These are phyloP conservation scores for Colletotrichum lupini DNA, from an alignment of 2,329 filamentous ascomycete genomes.

Conservation along the genomic window DNA sequence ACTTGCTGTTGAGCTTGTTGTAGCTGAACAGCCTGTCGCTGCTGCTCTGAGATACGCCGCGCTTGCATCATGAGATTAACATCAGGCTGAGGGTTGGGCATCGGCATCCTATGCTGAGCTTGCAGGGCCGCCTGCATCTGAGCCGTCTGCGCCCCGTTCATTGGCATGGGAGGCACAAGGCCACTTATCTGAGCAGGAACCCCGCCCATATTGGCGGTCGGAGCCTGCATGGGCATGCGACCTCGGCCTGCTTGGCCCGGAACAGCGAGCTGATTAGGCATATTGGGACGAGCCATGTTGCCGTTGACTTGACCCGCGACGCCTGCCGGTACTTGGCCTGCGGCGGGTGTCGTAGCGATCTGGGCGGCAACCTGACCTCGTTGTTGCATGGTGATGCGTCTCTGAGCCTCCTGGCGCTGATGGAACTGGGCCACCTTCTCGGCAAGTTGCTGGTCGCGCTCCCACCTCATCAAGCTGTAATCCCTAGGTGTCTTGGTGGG, in stretches of 20 bases:
- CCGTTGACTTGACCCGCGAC: constrained; percentile 38
- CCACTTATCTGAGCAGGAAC: constrained; percentile 62
- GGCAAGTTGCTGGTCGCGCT: constrained; percentile 78
- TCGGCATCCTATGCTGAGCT: constrained; percentile 69
- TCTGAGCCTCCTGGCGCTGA: constrained; percentile 69
- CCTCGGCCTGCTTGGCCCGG: constrained; percentile 57
- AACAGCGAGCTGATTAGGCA: constrained; percentile 57
- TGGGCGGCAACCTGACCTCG: constrained; percentile 56
- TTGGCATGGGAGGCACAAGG: constrained; percentile 65
- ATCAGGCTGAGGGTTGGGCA: constrained; percentile 60
- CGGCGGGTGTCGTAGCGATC: constrained; percentile 53
- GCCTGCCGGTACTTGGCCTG: constrained; percentile 42
- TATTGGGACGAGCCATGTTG: constrained; percentile 52
- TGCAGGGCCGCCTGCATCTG: constrained; percentile 72
- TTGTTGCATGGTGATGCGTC: constrained; percentile 58
- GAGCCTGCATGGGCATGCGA: constrained; percentile 65
- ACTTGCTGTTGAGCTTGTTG: constrained; percentile 52
- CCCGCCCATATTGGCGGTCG: constrained; percentile 61
- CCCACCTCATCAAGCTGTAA: constrained; percentile 89
- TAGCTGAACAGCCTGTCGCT: constrained; percentile 63
- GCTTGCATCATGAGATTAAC: constrained; percentile 70
- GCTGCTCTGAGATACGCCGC: constrained; percentile 74
- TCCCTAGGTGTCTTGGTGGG: constrained; percentile 84
- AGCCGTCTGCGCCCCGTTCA: constrained; percentile 75
- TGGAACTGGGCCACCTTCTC: constrained; percentile 68